Base-by-base conservation (phyloP, 306 rosid species). In the Malus fusca region DNA sequence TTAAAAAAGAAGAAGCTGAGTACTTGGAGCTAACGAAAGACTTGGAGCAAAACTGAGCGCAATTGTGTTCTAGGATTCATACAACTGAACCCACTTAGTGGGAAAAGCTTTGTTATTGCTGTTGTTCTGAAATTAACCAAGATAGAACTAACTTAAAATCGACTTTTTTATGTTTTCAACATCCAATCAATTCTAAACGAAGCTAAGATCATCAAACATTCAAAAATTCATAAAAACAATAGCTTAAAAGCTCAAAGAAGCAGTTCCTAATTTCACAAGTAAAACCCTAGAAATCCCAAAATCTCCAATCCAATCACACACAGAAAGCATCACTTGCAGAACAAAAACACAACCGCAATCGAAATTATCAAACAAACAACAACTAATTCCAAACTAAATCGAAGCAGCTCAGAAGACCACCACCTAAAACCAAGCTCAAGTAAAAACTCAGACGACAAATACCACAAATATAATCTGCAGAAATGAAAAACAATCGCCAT, bases 251-350 rank as follows among this genome's bases (percentile, higher is more conserved):
- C 17, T 48, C 55, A 0, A 10, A 55, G 35, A 30, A 13, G 2
- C 56, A 75, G 31, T 25, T 42, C 25, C 4, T 13, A 14, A 48
- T 18, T 48, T 48, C 62, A 68, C 42, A 74, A 62, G 21, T 21
- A 62, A 68, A 79, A 78, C 86, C 84, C 84, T 73, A 71, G 55
- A 74, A 76, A 43, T 10, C 14, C 11, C 35, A 76, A 73, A 82
- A 66, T 18, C n/a, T 37, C 78, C 66, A 31, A 81, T 55, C 21
- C 26, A 11, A 10, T 43, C 26, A 35, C 11, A 72, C 14, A 72
- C 15, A 66, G 17, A 71, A 22, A 78, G 71, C 73, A 61, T 71
- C 77, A 71, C 17, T 68, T 67, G 37, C 23, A 74, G 64, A 77
- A 42, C 14, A 17, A 72, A 52, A 15, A 2, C 59, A 48, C 53